These are phyloP conservation scores for Claviceps paspali DNA, from an alignment of 2,329 filamentous ascomycete species.

Conservation along the genomic window DNA sequence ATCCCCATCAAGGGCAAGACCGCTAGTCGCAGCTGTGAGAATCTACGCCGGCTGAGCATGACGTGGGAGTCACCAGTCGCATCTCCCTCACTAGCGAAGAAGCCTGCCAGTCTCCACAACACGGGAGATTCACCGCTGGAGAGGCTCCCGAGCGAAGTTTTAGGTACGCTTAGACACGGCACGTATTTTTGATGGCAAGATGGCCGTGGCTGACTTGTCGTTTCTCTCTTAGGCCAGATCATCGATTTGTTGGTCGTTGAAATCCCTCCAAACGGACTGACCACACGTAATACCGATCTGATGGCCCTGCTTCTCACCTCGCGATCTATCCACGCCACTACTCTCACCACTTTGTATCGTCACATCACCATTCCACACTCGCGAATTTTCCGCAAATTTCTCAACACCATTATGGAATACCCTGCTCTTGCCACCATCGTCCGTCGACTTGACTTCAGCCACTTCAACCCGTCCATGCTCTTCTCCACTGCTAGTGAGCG, in stretches of 20 bases:
- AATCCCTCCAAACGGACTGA: slow-evolving; percentile 55
- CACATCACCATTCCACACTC: slow-evolving; percentile 75
- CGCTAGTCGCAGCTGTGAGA: slow-evolving; percentile 46
- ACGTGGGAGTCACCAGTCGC: slow-evolving; percentile 33
- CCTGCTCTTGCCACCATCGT: slow-evolving; percentile 59
- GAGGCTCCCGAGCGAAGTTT: slow-evolving; percentile 52
- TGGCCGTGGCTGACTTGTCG: slow-evolving; percentile 2
- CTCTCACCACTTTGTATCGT: slow-evolving; percentile 59
- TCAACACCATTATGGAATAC: slow-evolving; percentile 51
- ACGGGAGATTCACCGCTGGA: slow-evolving; percentile 46
- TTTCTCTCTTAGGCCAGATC: slow-evolving; percentile 41
- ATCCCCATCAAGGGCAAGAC: slow-evolving; percentile 43
- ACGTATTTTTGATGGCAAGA: background rate
- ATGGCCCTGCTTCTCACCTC: slow-evolving; percentile 65
- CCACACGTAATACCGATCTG: slow-evolving; percentile 62
- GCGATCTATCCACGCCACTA: slow-evolving; percentile 56
- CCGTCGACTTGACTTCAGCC: slow-evolving; percentile 67
- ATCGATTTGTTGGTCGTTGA: slow-evolving; percentile 62
- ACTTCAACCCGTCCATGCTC: slow-evolving; percentile 67
- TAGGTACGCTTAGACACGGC: slow-evolving; percentile 38
- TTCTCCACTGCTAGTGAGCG: slow-evolving; percentile 64
- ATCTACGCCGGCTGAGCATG: slow-evolving; percentile 39
- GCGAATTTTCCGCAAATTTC: slow-evolving; percentile 67
- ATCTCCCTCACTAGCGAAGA: slow-evolving; percentile 17
- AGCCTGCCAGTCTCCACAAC: slow-evolving; percentile 14